Conservation (phyloP, 805 yeast species). For the Scheffersomyces coipomensis region DNA sequence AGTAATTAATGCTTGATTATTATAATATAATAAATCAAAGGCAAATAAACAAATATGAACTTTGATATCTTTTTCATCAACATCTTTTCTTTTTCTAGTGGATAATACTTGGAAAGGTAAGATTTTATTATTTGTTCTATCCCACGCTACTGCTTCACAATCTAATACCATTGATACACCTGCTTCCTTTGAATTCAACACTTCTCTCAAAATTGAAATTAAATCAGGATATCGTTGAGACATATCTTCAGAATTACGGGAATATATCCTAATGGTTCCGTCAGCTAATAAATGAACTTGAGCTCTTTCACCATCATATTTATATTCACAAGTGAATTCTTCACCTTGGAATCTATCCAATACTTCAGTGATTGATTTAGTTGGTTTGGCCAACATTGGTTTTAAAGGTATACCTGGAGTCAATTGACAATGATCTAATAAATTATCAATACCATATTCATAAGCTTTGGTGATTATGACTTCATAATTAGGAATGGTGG, state of each 20-base stretch:
- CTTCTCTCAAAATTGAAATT: slow-evolving; percentile 62
- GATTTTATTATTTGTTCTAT: slow-evolving; percentile 69
- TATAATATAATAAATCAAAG: slow-evolving; percentile 77
- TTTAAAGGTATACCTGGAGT: slow-evolving; percentile 93
- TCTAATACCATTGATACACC: slow-evolving; percentile 70
- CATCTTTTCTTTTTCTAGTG: slow-evolving; percentile 93
- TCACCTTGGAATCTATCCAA: slow-evolving; percentile 83
- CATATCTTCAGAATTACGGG: slow-evolving; percentile 97
- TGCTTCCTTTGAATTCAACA: slow-evolving; percentile 40
- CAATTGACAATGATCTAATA: slow-evolving; percentile 67
- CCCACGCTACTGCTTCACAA: slow-evolving; percentile 99
- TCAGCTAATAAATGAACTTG: slow-evolving; percentile 76
- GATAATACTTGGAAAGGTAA: slow-evolving; percentile 91
- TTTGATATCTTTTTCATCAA: slow-evolving; percentile 79
- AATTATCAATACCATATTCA: slow-evolving; percentile 62
- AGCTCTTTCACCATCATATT: slow-evolving; percentile 97
- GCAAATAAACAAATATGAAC: slow-evolving; percentile 92
- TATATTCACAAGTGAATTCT: slow-evolving; percentile 91
- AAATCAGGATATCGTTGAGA: slow-evolving; percentile 93
- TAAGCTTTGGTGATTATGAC: slow-evolving; percentile 65
- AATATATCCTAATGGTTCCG: slow-evolving; percentile 74
- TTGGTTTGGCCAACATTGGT: slow-evolving; percentile 98
- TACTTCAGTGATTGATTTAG: slow-evolving; percentile 89
- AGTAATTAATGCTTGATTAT: slow-evolving; percentile 69
- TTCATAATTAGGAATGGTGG: slow-evolving; percentile 89